Percentiles rank a stretch among this genome's conserved stretches.
Evolutionary conservation across 352 stramenopile species (phyloP).

Genomic region (Nothophytophthora sp.): DNA sequence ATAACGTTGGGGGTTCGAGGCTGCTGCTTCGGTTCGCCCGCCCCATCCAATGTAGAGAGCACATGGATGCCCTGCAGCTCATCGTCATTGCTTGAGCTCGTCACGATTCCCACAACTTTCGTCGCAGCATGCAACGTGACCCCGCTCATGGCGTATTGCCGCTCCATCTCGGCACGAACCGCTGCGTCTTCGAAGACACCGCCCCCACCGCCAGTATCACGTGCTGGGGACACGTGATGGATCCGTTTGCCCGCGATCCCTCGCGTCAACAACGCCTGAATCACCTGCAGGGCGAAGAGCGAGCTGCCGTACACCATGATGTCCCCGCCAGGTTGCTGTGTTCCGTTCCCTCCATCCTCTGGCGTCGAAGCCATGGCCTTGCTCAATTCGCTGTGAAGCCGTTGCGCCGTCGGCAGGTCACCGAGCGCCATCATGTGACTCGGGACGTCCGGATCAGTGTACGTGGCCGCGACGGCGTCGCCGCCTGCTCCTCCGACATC

Average conservation of each 20-base stretch:
- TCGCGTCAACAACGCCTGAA: slow-evolving; percentile 52
- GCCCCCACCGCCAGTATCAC: slow-evolving; percentile 24
- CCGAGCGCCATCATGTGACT: slow-evolving; percentile 28
- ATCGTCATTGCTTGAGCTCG: slow-evolving; percentile 23
- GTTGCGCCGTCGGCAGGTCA: slow-evolving; percentile 19
- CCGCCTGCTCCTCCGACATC: slow-evolving; percentile 9
- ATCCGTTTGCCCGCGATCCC: slow-evolving; percentile 48
- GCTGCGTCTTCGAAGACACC: slow-evolving; percentile 65
- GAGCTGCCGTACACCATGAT: slow-evolving; percentile 71
- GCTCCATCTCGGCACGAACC: slow-evolving; percentile 61
- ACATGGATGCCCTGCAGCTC: slow-evolving; percentile 49
- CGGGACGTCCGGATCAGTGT: slow-evolving; percentile 22
- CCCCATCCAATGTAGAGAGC: slow-evolving; percentile 16
- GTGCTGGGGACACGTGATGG: slow-evolving; percentile 51
- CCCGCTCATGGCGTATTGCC: slow-evolving; percentile 37
- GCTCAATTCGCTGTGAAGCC: slow-evolving; percentile 17
- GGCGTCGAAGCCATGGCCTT: slow-evolving; percentile 6
- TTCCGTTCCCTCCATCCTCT: slow-evolving; percentile 6
- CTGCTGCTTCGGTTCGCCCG: slow-evolving; percentile 5
- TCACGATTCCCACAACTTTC: slow-evolving; percentile 51
- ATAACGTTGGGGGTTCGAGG: not conserved
- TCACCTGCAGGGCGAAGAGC: slow-evolving; percentile 66
- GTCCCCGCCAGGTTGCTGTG: slow-evolving; percentile 5
- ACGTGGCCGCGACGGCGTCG: slow-evolving; percentile 13
- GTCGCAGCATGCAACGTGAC: slow-evolving; percentile 44